phyloP scores from a whole-genome alignment of 192 early-diverging fungal species.

The Backusella circina region DNA sequence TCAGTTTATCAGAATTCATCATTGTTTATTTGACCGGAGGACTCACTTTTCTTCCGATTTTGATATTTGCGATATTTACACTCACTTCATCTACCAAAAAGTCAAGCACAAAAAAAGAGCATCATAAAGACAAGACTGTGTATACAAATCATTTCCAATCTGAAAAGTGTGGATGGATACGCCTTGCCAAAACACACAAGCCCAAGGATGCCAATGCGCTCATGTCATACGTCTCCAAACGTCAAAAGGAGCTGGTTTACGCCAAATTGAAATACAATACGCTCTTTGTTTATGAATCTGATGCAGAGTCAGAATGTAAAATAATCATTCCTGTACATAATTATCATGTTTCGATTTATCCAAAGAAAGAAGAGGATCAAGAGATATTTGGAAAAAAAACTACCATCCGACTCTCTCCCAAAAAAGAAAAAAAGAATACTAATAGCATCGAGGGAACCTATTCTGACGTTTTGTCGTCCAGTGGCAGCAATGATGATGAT shows the following conservation, averaged over 20 bases:
- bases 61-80: not conserved
- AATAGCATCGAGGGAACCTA: not conserved
- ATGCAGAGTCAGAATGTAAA: constrained; percentile 63
- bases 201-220: not conserved
- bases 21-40: constrained; percentile 4
- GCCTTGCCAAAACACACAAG: not conserved
- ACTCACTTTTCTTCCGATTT: constrained; percentile 6
- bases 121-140: not conserved
- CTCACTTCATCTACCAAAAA: not conserved
- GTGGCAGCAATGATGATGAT: constrained; percentile 1
- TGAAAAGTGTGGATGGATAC: constrained; percentile 10
- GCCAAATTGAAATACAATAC: constrained; percentile 71
- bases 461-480: not conserved
- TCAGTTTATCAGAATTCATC: not conserved
- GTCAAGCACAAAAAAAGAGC: not conserved
- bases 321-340: constrained; percentile 71
- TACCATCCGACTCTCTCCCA: constrained; percentile 43
- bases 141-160: not conserved
- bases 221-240: constrained; percentile 5
- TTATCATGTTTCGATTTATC: constrained; percentile 57
- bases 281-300: constrained; percentile 79
- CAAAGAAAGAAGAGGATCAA: constrained; percentile 47
- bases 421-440: constrained; percentile 18
- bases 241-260: constrained; percentile 37
- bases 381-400: constrained; percentile 56